A percentile compares a stretch with the other conserved stretches of the same genome.
phyloP scores from a whole-genome alignment of 371 early-diverging fungal genomes.

The Mucor lusitanicus region DNA sequence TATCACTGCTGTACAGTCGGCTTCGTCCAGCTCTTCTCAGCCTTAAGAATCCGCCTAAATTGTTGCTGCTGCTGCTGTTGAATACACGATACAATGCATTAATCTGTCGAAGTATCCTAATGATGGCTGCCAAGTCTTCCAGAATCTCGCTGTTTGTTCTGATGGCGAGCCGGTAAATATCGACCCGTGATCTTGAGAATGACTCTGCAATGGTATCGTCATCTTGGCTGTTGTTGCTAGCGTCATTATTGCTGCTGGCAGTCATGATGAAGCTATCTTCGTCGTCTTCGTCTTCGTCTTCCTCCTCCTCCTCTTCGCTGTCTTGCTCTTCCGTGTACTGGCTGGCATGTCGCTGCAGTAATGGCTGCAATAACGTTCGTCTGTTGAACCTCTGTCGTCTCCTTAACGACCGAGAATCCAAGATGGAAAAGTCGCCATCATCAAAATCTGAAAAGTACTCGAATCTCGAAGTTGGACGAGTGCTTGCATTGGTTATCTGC shows the following conservation, averaged over 20 bases:
- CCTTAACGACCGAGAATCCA: not conserved
- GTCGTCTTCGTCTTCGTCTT: not conserved
- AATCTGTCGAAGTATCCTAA: slow-evolving; percentile 27
- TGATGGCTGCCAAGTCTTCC: slow-evolving; percentile 26
- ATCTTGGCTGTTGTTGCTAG: slow-evolving; percentile 5
- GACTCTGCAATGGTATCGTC: slow-evolving; percentile 12
- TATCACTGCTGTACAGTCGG: not conserved
- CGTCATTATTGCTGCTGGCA: not conserved
- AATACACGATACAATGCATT: slow-evolving; percentile 21
- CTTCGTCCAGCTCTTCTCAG: not conserved
- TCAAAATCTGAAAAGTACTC: not conserved
- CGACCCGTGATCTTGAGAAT: slow-evolving; percentile 6
- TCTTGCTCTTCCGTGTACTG: not conserved
- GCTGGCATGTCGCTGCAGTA: not conserved
- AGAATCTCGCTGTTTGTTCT: slow-evolving; percentile 22
- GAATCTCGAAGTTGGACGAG: not conserved
- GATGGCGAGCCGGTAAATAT: slow-evolving; percentile 18
- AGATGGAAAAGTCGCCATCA: not conserved
- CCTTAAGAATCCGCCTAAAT: not conserved
- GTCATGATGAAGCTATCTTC: not conserved
- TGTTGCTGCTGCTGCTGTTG: not conserved
- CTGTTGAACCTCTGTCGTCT: not conserved
- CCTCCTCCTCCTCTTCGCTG: slow-evolving; percentile 20
- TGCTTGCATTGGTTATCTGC: not conserved
- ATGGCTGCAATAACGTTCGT: not conserved